These are phyloP conservation scores for Microstroma glucosiphilum DNA, from an alignment of 1,284 basidiomycete species.

Conservation along the genomic window DNA sequence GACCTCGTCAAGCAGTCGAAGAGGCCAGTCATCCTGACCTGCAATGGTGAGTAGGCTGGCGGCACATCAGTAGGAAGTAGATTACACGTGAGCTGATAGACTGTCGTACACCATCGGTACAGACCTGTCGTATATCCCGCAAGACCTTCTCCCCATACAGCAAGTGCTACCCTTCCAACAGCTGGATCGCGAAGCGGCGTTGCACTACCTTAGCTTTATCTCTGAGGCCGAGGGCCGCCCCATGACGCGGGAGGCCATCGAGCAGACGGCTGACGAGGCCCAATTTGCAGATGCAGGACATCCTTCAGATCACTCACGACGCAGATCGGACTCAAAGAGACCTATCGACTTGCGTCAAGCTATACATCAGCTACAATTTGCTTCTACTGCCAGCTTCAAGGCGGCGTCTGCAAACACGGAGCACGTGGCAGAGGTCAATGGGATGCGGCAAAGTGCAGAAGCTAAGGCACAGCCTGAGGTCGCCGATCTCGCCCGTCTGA, in stretches of 20 bases:
- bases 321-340: too few relatives aligned
- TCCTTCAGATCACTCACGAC: too few relatives aligned
- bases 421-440: not conserved
- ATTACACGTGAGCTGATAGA: constrained; percentile 14
- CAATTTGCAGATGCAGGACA: too few relatives aligned
- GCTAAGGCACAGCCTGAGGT: too few relatives aligned
- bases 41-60: constrained; percentile 22
- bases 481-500: too few relatives aligned
- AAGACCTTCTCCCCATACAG: constrained; percentile 29
- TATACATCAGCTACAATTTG: constrained; percentile 61
- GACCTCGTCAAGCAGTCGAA: constrained; percentile 37
- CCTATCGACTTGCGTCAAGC: constrained; percentile 60
- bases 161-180: constrained; percentile 26
- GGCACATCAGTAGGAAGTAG: constrained; percentile 20
- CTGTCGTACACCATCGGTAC: constrained; percentile 1
- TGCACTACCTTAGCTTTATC: constrained; percentile 67
- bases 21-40: constrained; percentile 43
- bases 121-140: constrained; percentile 22
- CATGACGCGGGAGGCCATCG: not conserved
- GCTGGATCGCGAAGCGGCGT: constrained; percentile 54
- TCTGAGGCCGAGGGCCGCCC: constrained; percentile 59
- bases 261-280: too few relatives aligned
- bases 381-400: constrained; percentile 35
- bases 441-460: too few relatives aligned
- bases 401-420: not conserved